These are phyloP conservation scores for Hyphopichia buzzinii DNA, from an alignment of 1,139 yeast genomes.

Conservation along the genomic window DNA sequence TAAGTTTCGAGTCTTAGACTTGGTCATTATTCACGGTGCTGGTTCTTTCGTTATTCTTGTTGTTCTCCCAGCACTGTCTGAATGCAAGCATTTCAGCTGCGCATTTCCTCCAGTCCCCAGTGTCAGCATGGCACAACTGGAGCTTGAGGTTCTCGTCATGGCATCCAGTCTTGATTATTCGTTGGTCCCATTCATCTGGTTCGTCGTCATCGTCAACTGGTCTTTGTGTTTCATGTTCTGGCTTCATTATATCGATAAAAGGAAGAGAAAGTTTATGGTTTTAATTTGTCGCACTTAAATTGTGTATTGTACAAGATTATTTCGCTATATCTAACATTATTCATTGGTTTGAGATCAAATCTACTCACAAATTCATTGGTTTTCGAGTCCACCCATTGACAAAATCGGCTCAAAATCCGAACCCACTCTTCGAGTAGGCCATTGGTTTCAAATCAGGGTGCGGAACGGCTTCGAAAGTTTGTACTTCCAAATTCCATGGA, in stretches of 20 bases:
- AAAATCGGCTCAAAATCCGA: constrained; percentile 32
- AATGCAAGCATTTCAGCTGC: constrained; percentile 65
- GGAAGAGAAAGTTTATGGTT: background rate
- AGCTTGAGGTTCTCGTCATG: constrained; percentile 63
- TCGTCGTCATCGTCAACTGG: constrained; percentile 43
- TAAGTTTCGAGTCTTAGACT: background rate
- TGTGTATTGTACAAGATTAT: background rate
- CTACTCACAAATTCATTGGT: too few species aligned
- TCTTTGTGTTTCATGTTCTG: constrained; percentile 3
- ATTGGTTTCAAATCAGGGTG: constrained; percentile 94
- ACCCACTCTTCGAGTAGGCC: constrained; percentile 81
- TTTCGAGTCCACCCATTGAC: background rate
- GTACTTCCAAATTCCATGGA: constrained; percentile 51
- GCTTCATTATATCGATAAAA: constrained; percentile 4
- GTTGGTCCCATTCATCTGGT: constrained; percentile 74
- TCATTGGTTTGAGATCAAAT: too few species aligned
- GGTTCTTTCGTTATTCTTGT: constrained; percentile 58
- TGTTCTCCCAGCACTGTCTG: constrained; percentile 62
- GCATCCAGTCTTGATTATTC: constrained; percentile 75
- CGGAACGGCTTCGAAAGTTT: constrained; percentile 73
- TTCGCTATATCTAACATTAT: too few species aligned
- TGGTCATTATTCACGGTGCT: constrained; percentile 42
- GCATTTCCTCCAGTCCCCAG: constrained; percentile 78
- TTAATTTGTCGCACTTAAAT: background rate
- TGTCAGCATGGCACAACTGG: constrained; percentile 76